Base-by-base conservation (phyloP, 495 filamentous ascomycete genomes). In the Podospora didyma region DNA sequence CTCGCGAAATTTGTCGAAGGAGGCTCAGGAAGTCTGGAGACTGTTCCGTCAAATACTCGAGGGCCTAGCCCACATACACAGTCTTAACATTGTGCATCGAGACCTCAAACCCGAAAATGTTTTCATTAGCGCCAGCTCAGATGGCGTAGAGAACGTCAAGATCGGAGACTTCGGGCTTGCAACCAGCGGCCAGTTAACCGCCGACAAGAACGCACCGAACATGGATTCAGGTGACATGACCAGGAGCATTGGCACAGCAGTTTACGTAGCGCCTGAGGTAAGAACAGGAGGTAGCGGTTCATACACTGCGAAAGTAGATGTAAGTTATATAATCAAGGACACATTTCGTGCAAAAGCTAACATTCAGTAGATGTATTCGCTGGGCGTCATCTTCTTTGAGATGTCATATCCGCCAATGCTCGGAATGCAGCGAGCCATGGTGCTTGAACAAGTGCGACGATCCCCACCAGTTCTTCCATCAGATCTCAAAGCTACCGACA, bases 91-190 rank as follows among this genome's bases (percentile, higher is more conserved):
- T 61, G 93, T 98, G 20, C 94, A 98, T 65, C 87, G 94, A 1
- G 94, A 98, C 69, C 79, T 98, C n/a, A 97, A 97, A 65, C 94
- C 94, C 0, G 95, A 98, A 63, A 98, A 98, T 60, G 84, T 98
- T 47, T 98, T 98, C 72, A 94, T 97, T 62, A 69, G 68, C 24
- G 66, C 68, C 21, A 72, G 72, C 11, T 62, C 71, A 11, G 95
- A 97, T 64, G 82, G 86, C 34, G 80, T 87, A 2, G 89, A 89
- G 45, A 93, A 96, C 63, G 90, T 95, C 11, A 89, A 92, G 54
- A 97, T 98, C 57, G 94, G 94, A 49, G 94, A 98, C 67, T 97
- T 98, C 70, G 94, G 94, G 5, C 78, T 98, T 35, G 94, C 94
- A 37, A 97, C 92, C 2, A 92, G 84, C 60, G 89, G 90, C 2